Evolutionary conservation across 306 rosid species (phyloP).

Genomic region (Mimosa pudica): DNA sequence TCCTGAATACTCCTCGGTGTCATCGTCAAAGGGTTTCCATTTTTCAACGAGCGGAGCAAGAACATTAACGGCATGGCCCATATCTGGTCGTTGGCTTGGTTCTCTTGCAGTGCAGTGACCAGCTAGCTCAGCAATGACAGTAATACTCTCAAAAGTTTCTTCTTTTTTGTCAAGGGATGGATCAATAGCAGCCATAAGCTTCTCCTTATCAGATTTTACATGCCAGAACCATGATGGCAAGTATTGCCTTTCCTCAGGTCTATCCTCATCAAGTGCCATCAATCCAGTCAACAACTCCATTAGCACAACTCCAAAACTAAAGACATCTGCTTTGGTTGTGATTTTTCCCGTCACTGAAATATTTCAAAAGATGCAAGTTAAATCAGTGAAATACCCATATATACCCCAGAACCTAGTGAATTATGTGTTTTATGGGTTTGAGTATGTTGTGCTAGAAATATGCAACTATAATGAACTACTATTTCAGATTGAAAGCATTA

Average conservation of each 20-base stretch:
- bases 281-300: conserved; percentile 94
- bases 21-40: conserved; percentile 88
- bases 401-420: conserved; percentile 1
- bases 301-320: conserved; percentile 96
- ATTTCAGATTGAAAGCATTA: not conserved
- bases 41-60: conserved; percentile 87
- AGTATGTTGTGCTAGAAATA: not conserved
- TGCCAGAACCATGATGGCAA: conserved; percentile 97
- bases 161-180: conserved; percentile 65
- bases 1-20: conserved; percentile 79
- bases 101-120: conserved; percentile 99
- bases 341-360: conserved; percentile 94
- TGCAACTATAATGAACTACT: not conserved
- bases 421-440: not conserved
- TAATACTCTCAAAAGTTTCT: conserved; percentile 74
- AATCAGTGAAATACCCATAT: conserved; percentile 36
- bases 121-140: conserved; percentile 74
- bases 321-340: conserved; percentile 96
- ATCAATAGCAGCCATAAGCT: conserved; percentile 83
- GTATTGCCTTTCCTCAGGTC: conserved; percentile 92
- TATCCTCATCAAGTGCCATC: conserved; percentile 88
- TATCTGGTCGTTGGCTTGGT: conserved; percentile 88
- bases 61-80: conserved; percentile 92
- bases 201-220: conserved; percentile 82
- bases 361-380: conserved; percentile 28